These are phyloP conservation scores for Chlorella sp. DNA, from an alignment of 139 green algal genomes.

Conservation along the genomic window DNA sequence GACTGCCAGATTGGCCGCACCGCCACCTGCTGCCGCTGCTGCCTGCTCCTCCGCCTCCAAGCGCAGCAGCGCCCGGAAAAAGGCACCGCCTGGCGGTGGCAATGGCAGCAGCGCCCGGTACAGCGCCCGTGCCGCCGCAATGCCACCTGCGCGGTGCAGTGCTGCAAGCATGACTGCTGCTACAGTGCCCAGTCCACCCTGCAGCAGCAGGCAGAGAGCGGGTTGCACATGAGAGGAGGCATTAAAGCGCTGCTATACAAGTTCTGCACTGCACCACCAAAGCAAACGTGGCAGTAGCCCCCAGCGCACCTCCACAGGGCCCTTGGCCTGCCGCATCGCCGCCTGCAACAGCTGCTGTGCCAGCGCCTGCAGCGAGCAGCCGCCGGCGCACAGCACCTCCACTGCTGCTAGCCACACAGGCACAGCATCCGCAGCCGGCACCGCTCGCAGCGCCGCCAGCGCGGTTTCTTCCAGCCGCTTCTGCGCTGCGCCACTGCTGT, in stretches of 20 bases:
- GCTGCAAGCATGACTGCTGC: conserved; percentile 44
- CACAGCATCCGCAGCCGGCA: conserved; percentile 23
- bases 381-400: neutral
- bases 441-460: conserved; percentile 35
- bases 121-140: conserved; percentile 51
- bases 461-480: conserved; percentile 12
- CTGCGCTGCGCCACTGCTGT: neutral
- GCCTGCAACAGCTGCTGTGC: neutral
- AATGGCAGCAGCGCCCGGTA: conserved; percentile 57
- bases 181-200: conserved; percentile 59
- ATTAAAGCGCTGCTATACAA: neutral
- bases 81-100: conserved; percentile 63
- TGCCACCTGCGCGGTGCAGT: conserved; percentile 25
- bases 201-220: neutral
- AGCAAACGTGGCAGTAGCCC: too few species aligned
- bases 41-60: conserved; percentile 52
- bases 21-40: neutral
- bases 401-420: conserved; percentile 34
- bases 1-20: neutral
- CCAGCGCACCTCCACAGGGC: conserved; percentile 13
- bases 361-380: conserved; percentile 12
- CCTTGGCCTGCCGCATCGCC: conserved; percentile 1
- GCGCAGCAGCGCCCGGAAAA: conserved; percentile 60
- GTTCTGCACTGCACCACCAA: too few species aligned
- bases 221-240: neutral